Evolutionary conservation across 352 stramenopile genomes (phyloP), one percentile per base, ranked within the genome.

Genomic region (Thraustochytrium striatum): DNA sequence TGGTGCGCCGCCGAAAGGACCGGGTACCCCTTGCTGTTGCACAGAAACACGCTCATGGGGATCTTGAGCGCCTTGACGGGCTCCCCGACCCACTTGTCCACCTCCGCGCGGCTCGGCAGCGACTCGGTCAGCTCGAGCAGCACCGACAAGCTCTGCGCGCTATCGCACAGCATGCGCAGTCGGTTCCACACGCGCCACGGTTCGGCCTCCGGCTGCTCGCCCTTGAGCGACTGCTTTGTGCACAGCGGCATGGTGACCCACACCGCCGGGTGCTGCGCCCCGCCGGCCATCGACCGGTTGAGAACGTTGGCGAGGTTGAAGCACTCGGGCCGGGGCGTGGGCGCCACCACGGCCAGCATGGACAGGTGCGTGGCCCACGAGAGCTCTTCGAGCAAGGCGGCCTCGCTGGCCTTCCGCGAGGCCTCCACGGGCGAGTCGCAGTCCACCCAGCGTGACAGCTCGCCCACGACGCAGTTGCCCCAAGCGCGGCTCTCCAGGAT

Each of bases 281-380:
- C 89, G 83, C 2, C 91, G 85, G 82, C 92, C 84, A 83, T 93
- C 89, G 33, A 98, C 78, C 21, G 92, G 72, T 35, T 89, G 87
- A 50, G 91, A 82, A 97, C 97, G 72, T 93, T 89, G 33, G 85
- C 80, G 38, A 73, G 86, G 57, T 94, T 94, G 65, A 85, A 65
- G n/a, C 81, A 72, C 11, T 87, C 57, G n/a, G 86, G 78, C 0
- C 86, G 82, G 25, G 90, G 87, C 11, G 87, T 83, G 2, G 94
- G 94, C 32, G 97, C 84, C 69, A 98, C 86, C n/a, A 98, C 91
- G 16, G 95, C 92, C 1, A 93, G 87, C 36, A 99, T 89, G 1
- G 90, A 92, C 53, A 99, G 88, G 85, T 99, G 96, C 50, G 89
- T 93, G 28, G 92, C 94, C 94, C 95, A 99, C 59, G 92, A 91